phyloP scores from a whole-genome alignment of 495 filamentous ascomycete species.

The Umbilicaria muhlenbergii region DNA sequence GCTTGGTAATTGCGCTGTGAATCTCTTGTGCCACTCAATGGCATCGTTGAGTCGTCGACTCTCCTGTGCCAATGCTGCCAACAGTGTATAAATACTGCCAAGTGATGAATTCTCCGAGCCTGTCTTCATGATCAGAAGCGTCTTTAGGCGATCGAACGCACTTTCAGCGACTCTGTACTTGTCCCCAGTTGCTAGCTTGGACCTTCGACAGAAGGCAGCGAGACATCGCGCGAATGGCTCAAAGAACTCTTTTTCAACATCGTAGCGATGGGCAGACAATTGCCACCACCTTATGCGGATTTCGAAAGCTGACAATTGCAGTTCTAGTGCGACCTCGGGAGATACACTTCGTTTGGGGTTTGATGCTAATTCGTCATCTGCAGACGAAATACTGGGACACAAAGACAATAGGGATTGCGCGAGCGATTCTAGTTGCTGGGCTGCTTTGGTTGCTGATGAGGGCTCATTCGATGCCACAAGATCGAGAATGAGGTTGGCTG shows the following conservation, averaged over 20 bases:
- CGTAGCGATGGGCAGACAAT: conserved; percentile 48
- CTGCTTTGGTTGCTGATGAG: conserved; percentile 38
- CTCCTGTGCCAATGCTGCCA: conserved; percentile 28
- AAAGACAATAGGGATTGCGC: conserved; percentile 52
- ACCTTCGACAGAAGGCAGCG: conserved; percentile 27
- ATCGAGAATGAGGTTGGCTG: conserved; percentile 41
- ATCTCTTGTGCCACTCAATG: conserved; percentile 29
- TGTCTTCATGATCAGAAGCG: not conserved
- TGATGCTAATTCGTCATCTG: conserved; percentile 31
- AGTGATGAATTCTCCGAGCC: not conserved
- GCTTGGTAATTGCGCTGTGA: conserved; percentile 15
- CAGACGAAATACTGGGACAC: conserved; percentile 36
- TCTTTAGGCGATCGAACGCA: conserved; percentile 4
- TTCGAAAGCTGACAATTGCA: conserved; percentile 55
- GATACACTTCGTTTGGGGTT: conserved; percentile 36
- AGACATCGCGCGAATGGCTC: conserved; percentile 55
- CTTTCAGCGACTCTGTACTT: conserved; percentile 15
- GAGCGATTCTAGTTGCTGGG: conserved; percentile 52
- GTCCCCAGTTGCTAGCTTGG: conserved; percentile 4
- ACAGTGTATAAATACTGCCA: conserved; percentile 13
- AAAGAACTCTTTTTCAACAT: conserved; percentile 52
- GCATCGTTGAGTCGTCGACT: conserved; percentile 27
- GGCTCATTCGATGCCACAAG: conserved; percentile 29
- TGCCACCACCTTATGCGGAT: conserved; percentile 56
- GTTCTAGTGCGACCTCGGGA: conserved; percentile 39